phyloP scores from a whole-genome alignment of 129 eudicot species.

The Pulicaria dysenterica region DNA sequence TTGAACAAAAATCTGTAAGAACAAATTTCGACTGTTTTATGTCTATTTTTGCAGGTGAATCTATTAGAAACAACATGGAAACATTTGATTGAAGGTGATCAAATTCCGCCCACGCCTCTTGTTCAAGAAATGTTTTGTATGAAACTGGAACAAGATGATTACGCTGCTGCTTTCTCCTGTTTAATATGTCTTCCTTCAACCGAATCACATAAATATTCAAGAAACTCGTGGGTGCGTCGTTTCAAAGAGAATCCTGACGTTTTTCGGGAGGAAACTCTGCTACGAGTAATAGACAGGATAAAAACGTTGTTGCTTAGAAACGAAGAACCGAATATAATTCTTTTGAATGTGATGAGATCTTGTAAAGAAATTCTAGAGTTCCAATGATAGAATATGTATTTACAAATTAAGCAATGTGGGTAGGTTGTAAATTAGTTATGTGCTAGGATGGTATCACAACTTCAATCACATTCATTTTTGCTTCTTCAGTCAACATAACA shows the following conservation, averaged over 20 bases:
- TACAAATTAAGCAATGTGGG: neutral
- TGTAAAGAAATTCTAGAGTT: constrained; percentile 52
- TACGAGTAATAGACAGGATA: constrained; percentile 39
- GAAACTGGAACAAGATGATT: constrained; percentile 60
- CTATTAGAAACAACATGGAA: constrained; percentile 76
- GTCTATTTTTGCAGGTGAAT: constrained; percentile 42
- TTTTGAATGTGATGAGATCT: constrained; percentile 47
- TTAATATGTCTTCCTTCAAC: constrained; percentile 48
- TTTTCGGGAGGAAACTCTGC: constrained; percentile 44
- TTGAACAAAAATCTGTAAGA: too few relatives aligned
- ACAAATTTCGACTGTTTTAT: neutral
- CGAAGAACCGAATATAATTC: constrained; percentile 42
- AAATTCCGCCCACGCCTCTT: constrained; percentile 63
- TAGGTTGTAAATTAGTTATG: constrained; percentile 19
- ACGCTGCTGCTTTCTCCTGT: constrained; percentile 62
- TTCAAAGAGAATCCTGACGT: constrained; percentile 46
- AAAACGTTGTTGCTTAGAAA: constrained; percentile 32
- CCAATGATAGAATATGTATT: constrained; percentile 12
- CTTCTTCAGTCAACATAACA: too few relatives aligned
- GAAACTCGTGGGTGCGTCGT: constrained; percentile 56
- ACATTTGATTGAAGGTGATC: constrained; percentile 58
- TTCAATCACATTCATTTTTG: too few relatives aligned
- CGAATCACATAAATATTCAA: constrained; percentile 58
- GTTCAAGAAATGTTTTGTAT: constrained; percentile 65
- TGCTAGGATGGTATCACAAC: neutral